A percentile compares a stretch with the other conserved stretches of the same genome.
Evolutionary conservation across 176 grass and related monocot species (phyloP).

Genomic region (Bonia amplexicaulis): DNA sequence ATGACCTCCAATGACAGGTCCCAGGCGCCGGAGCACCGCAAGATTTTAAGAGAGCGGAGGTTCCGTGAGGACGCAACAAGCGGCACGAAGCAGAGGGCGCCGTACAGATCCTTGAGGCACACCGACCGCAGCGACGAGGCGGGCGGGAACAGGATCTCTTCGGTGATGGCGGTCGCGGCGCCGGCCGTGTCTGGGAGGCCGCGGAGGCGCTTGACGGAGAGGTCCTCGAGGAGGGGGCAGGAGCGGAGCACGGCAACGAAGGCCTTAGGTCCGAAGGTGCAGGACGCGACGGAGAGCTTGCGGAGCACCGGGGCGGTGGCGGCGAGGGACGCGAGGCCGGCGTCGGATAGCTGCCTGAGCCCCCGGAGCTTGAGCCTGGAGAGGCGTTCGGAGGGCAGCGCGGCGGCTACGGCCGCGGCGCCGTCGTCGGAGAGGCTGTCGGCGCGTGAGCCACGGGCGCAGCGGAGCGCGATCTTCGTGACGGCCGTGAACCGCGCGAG

Average conservation of each 20-base stretch:
- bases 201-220: slow-evolving; percentile 84
- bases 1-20: slow-evolving; percentile 63
- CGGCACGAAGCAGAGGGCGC: slow-evolving; percentile 74
- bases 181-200: slow-evolving; percentile 64
- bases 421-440: slow-evolving; percentile 77
- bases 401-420: slow-evolving; percentile 32
- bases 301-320: slow-evolving; percentile 40
- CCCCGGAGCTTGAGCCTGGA: slow-evolving; percentile 79
- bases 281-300: slow-evolving; percentile 84
- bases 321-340: slow-evolving; percentile 56
- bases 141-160: slow-evolving; percentile 29
- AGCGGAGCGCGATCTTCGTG: slow-evolving; percentile 60
- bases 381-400: slow-evolving; percentile 41
- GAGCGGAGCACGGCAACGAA: slow-evolving; percentile 59
- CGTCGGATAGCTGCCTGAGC: slow-evolving; percentile 61
- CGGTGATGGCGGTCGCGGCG: slow-evolving; percentile 27
- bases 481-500: slow-evolving; percentile 67
- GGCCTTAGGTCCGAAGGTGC: slow-evolving; percentile 77
- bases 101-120: slow-evolving; percentile 88
- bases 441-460: slow-evolving; percentile 38
- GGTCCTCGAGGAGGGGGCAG: slow-evolving; percentile 65
- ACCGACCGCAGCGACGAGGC: slow-evolving; percentile 53
- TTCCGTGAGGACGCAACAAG: slow-evolving; percentile 74
- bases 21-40: slow-evolving; percentile 90
- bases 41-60: slow-evolving; percentile 70